A percentile compares a stretch with the other conserved stretches of the same genome.
Conservation (phyloP, 2,329 filamentous ascomycete species). For the Aspergillus sp. region DNA sequence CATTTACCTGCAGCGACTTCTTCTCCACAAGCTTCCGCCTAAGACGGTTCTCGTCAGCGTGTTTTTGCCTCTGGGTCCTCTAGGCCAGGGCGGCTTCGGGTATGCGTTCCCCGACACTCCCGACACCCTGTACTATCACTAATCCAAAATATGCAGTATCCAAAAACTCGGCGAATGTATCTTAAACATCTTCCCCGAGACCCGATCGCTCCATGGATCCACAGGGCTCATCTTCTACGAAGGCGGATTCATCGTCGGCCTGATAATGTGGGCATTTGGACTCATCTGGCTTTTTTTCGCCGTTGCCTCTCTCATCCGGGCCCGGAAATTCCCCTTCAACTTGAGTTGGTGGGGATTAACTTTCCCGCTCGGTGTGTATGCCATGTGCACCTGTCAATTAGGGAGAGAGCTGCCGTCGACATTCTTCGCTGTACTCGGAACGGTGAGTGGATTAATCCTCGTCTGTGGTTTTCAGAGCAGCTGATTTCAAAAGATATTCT, state of each 20-base stretch:
- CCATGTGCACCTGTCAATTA: slow-evolving; percentile 40
- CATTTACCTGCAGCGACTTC: slow-evolving; percentile 67
- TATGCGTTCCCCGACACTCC: slow-evolving; percentile 11
- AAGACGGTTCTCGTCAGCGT: slow-evolving; percentile 65
- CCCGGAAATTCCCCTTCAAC: slow-evolving; percentile 54
- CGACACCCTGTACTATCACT: not conserved
- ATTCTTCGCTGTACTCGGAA: slow-evolving; percentile 59
- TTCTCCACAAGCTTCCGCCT: slow-evolving; percentile 64
- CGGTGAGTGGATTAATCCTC: slow-evolving; percentile 26
- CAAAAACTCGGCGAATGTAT: slow-evolving; percentile 51
- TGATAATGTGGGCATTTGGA: slow-evolving; percentile 38
- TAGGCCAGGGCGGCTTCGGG: slow-evolving; percentile 64
- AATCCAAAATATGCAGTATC: slow-evolving; percentile 26
- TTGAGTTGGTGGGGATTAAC: slow-evolving; percentile 63
- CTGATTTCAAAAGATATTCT: slow-evolving; percentile 7
- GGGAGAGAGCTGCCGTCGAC: slow-evolving; percentile 52
- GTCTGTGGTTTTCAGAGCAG: not conserved
- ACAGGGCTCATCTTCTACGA: slow-evolving; percentile 30
- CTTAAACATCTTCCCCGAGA: slow-evolving; percentile 26
- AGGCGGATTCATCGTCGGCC: slow-evolving; percentile 30
- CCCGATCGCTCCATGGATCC: slow-evolving; percentile 19
- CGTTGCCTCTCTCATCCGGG: slow-evolving; percentile 28
- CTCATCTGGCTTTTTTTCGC: slow-evolving; percentile 38
- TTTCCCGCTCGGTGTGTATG: slow-evolving; percentile 58
- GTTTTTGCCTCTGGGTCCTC: slow-evolving; percentile 65